Evolutionary conservation across 495 filamentous ascomycete species (phyloP).

Genomic region (Penicillium simplicissimum): DNA sequence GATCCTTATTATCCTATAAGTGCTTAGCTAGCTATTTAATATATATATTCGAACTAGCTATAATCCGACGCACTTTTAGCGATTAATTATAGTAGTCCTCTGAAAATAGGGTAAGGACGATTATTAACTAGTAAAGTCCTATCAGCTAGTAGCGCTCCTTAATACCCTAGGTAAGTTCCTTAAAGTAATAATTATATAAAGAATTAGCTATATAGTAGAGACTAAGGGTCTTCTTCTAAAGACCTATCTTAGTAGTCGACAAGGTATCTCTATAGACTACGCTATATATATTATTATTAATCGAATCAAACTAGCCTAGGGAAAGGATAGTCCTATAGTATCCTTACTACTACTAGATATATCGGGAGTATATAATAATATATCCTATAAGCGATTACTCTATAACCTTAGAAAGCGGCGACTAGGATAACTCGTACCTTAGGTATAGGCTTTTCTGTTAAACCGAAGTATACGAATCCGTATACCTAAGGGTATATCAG

Average conservation of each 20-base stretch:
- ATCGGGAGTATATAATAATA: not conserved
- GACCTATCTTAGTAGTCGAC: constrained; percentile 16
- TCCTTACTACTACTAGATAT: constrained; percentile 7
- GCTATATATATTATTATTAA: constrained; percentile 25
- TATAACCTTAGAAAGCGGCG: not conserved
- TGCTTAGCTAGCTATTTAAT: not conserved
- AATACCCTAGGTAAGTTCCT: constrained; percentile 31
- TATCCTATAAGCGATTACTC: not conserved
- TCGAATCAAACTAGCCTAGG: constrained; percentile 23
- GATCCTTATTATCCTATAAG: not conserved
- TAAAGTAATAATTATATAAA: constrained; percentile 18
- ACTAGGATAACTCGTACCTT: not conserved
- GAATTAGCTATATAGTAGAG: constrained; percentile 19
- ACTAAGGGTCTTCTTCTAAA: constrained; percentile 15
- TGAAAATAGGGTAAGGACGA: constrained; percentile 23
- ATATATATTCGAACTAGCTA: not conserved
- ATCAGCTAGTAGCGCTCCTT: constrained; percentile 29
- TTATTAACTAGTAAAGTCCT: constrained; percentile 23
- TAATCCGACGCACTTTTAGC: not conserved
- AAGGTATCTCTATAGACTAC: constrained; percentile 20
- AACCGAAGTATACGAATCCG: not conserved
- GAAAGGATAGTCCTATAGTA: not conserved
- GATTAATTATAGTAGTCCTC: constrained; percentile 10
- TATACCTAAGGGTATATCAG: not conserved
- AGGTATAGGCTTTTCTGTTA: not conserved